A percentile compares a stretch with the other conserved stretches of the same genome.
Conservation (phyloP, 2,329 filamentous ascomycete genomes). For the Colletotrichum sp. region DNA sequence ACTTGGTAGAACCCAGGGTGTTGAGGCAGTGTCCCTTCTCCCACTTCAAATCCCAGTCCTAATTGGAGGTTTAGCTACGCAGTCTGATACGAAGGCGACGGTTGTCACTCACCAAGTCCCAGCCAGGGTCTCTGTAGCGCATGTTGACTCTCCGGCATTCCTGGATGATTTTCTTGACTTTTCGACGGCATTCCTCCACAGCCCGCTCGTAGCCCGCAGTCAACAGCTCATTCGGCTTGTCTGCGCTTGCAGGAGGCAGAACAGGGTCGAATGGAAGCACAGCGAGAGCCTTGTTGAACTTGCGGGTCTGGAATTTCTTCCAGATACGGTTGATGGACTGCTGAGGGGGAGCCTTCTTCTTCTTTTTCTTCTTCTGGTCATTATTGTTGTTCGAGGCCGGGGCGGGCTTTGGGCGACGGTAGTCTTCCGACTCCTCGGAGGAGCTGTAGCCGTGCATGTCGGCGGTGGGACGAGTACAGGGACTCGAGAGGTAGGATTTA, state of each 20-base stretch:
- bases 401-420: constrained; percentile 37
- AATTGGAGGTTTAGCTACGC: neutral
- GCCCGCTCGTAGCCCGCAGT: constrained; percentile 67
- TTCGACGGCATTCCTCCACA: constrained; percentile 65
- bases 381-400: constrained; percentile 36
- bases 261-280: constrained; percentile 69
- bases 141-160: constrained; percentile 77
- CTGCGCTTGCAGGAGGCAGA: constrained; percentile 51
- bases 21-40: constrained; percentile 62
- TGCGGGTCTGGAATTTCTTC: constrained; percentile 61
- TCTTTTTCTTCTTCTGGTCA: constrained; percentile 59
- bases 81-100: neutral
- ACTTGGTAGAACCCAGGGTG: constrained; percentile 54
- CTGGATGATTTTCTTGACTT: constrained; percentile 63
- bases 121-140: constrained; percentile 74
- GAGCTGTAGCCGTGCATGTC: constrained; percentile 53
- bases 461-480: neutral
- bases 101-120: constrained; percentile 55
- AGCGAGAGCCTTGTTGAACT: constrained; percentile 68
- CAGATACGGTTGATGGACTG: constrained; percentile 71
- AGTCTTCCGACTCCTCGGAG: constrained; percentile 54
- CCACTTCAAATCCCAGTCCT: constrained; percentile 73
- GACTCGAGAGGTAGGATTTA: neutral
- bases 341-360: constrained; percentile 66
- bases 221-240: constrained; percentile 64